phyloP scores from a whole-genome alignment of 768 basidiomycete species.

The Lactarius deliciosus region DNA sequence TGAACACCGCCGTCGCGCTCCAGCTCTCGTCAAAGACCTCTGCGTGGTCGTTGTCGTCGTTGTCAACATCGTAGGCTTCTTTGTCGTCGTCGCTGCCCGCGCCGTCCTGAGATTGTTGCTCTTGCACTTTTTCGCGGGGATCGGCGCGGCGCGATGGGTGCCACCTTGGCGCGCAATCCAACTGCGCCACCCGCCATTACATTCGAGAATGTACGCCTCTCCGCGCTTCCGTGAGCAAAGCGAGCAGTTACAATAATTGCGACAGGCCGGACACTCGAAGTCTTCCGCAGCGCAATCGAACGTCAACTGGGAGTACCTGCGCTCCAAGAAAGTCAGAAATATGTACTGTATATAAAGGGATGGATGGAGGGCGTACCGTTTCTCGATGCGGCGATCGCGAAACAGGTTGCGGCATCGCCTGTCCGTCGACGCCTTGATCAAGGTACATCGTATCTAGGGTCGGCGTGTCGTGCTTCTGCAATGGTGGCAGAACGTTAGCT shows the following conservation, averaged over 20 bases:
- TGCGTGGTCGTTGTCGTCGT: not conserved
- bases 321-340: not conserved
- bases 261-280: too few relatives aligned
- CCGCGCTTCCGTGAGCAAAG: too few relatives aligned
- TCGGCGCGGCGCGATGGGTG: too few relatives aligned
- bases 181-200: too few relatives aligned
- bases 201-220: too few relatives aligned
- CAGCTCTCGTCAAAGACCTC: not conserved
- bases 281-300: too few relatives aligned
- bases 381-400: slow-evolving; percentile 27
- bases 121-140: not conserved
- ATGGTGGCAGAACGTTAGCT: slow-evolving; percentile 23
- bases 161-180: too few relatives aligned
- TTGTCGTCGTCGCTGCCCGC: not conserved
- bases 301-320: slow-evolving; percentile 42
- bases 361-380: slow-evolving; percentile 6
- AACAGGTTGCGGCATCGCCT: slow-evolving; percentile 12
- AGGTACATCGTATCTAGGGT: slow-evolving; percentile 22
- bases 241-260: too few relatives aligned
- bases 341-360: not conserved
- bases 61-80: too few relatives aligned
- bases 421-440: not conserved
- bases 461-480: slow-evolving; percentile 13
- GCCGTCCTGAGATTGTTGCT: not conserved
- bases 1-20: not conserved